Base-by-base conservation (phyloP, 441 rosid genomes). In the Erysimum pusillum region DNA sequence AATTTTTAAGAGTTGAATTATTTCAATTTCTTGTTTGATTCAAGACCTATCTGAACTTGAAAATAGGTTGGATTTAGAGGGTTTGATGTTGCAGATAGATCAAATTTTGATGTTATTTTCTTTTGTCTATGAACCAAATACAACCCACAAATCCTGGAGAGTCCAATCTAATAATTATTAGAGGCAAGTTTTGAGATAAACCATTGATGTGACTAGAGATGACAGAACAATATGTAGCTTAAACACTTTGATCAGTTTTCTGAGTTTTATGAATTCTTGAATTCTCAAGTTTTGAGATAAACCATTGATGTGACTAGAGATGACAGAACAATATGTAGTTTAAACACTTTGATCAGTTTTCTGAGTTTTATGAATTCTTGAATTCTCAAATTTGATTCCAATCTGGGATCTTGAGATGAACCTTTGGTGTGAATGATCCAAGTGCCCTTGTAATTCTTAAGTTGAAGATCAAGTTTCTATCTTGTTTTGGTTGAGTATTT, bases 221-320 rank as follows among this genome's bases (percentile, higher is more conserved):
- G 14, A 17, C 28, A 9, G 45, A 59, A 61, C 34, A 39, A 0
- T 34, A 38, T 18, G 34, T 7, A 20, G 14, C 20, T 20, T 20
- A 11, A 20, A 20, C 32, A 7, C 49, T 61, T 61, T 39, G 34
- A 22, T 22, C 25, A n/a, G 44, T 25, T 48, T 65, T 32, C 9
- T 46, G 42, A 32, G 7, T 48, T 4, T 12, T 18, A 4, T 49
- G 20, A 38, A 34, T 46, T 34, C 11, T 48, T 49, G 45, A 32
- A 49, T 34, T 66, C 18, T 66, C 58, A 34, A 66, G 4, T 34
- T 66, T 66, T n/a, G n/a, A n/a, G n/a, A n/a, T n/a, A n/a, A n/a
- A n/a, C n/a, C n/a, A n/a, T n/a, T 60, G 32, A 36, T 18, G 31
- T 60, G 15, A 20, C 22, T 35, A 34, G 7, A n/a, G 25, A 5